Conservation (phyloP, 148 eudicot genomes). For the Fagopyrum homotropicum region DNA sequence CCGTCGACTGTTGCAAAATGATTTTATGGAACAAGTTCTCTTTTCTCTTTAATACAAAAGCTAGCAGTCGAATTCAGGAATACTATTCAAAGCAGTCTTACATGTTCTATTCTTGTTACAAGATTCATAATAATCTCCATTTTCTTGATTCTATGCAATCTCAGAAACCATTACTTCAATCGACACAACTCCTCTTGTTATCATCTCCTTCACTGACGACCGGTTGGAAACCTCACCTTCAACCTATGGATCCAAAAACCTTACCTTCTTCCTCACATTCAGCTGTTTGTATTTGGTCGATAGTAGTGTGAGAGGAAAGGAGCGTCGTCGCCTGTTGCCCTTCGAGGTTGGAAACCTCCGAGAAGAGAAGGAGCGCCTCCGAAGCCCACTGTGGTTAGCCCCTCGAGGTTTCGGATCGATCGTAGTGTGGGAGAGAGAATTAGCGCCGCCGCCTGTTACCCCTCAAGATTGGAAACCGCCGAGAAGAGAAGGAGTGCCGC, state of each 20-base stretch:
- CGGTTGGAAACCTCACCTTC: slow-evolving; percentile 31
- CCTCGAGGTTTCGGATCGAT: too few relatives aligned
- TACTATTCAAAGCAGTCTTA: slow-evolving; percentile 43
- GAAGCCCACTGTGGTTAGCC: too few relatives aligned
- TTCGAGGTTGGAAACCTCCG: too few relatives aligned
- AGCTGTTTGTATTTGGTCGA: slow-evolving; percentile 10
- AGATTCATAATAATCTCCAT: slow-evolving; percentile 8
- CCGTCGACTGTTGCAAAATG: too few relatives aligned
- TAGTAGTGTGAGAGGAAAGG: too few relatives aligned
- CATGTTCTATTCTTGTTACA: slow-evolving; percentile 18
- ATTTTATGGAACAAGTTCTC: background rate
- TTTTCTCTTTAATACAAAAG: background rate
- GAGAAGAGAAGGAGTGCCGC: too few relatives aligned
- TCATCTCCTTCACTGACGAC: slow-evolving; percentile 55
- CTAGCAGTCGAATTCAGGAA: slow-evolving; percentile 36
- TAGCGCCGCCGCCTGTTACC: too few relatives aligned
- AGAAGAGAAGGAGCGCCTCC: too few relatives aligned
- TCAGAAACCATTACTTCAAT: slow-evolving; percentile 33
- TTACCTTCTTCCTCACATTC: slow-evolving; percentile 12
- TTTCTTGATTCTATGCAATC: slow-evolving; percentile 18
- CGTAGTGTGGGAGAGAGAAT: too few relatives aligned
- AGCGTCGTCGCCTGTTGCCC: too few relatives aligned
- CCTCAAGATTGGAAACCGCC: too few relatives aligned
- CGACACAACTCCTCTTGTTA: slow-evolving; percentile 36
- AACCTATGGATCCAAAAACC: background rate